Conservation (phyloP, 2,329 filamentous ascomycete genomes). For the Hypoxylon sp. region DNA sequence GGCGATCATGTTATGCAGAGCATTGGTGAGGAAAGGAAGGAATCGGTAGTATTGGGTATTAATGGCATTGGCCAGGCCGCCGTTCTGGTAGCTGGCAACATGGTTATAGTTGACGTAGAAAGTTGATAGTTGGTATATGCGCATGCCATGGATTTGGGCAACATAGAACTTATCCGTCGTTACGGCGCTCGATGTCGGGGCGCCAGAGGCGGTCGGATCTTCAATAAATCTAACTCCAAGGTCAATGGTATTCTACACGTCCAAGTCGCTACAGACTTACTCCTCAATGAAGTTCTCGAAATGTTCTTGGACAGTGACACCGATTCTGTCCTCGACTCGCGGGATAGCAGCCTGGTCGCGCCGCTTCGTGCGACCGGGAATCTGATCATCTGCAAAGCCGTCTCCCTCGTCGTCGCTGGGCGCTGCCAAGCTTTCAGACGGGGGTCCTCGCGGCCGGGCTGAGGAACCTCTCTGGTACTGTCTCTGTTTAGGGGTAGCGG, state of each 20-base stretch:
- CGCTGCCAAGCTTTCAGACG: constrained; percentile 70
- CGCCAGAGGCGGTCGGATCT: constrained; percentile 71
- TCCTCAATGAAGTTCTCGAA: constrained; percentile 85
- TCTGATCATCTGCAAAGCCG: constrained; percentile 73
- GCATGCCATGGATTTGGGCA: constrained; percentile 83
- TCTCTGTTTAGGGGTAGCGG: constrained; percentile 58
- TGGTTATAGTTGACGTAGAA: constrained; percentile 91
- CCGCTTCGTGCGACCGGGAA: constrained; percentile 64
- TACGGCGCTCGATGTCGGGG: constrained; percentile 75
- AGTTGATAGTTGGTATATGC: constrained; percentile 80
- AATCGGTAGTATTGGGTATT: constrained; percentile 95
- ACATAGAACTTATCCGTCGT: constrained; percentile 87
- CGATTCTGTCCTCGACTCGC: constrained; percentile 80
- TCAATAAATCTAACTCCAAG: constrained; percentile 69
- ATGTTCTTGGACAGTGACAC: constrained; percentile 77
- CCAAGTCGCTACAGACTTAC: constrained; percentile 58
- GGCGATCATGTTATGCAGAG: constrained; percentile 90
- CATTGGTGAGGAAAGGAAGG: constrained; percentile 88
- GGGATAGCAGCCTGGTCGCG: constrained; percentile 68
- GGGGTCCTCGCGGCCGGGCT: constrained; percentile 67
- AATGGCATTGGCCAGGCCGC: constrained; percentile 85
- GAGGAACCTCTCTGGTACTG: constrained; percentile 63
- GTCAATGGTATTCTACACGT: constrained; percentile 16
- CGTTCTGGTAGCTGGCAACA: constrained; percentile 79
- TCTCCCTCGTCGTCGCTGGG: constrained; percentile 72